Conservation (phyloP, 306 rosid genomes). For the Astragalus membranaceus region DNA sequence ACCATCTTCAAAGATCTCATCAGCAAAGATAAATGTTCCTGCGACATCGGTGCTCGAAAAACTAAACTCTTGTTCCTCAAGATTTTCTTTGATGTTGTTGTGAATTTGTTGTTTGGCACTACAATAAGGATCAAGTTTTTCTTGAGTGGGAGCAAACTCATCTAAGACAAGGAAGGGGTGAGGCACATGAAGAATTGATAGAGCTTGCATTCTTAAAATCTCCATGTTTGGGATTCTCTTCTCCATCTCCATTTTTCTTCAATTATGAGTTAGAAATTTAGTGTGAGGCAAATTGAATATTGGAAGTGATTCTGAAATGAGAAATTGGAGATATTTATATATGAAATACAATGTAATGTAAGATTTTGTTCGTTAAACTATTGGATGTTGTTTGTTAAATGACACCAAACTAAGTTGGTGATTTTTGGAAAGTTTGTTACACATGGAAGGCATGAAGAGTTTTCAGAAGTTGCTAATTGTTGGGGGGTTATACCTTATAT, state of each 20-base stretch:
- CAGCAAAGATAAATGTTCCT: slow-evolving; percentile 8
- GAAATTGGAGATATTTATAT: background rate
- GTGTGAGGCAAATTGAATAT: background rate
- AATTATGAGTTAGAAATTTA: background rate
- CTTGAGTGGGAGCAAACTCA: background rate
- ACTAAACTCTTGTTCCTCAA: slow-evolving; percentile 42
- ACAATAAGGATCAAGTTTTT: background rate
- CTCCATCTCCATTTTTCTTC: background rate
- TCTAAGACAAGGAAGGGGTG: background rate
- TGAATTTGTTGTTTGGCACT: background rate
- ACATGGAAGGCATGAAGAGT: background rate
- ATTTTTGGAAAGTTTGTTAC: background rate
- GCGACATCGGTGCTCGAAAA: slow-evolving; percentile 34
- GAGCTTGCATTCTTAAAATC: background rate
- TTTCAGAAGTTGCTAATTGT: background rate
- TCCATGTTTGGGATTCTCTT: background rate
- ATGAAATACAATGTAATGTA: background rate
- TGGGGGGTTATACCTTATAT: background rate
- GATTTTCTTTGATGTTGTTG: background rate
- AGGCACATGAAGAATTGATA: background rate
- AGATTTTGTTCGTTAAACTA: background rate
- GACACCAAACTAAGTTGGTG: no score
- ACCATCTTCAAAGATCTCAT: no score
- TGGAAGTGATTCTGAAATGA: background rate
- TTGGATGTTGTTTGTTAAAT: background rate